Percentiles rank a stretch among this genome's conserved stretches.
phyloP scores from a whole-genome alignment of 2,329 filamentous ascomycete species.

The Aspergillus sp. region DNA sequence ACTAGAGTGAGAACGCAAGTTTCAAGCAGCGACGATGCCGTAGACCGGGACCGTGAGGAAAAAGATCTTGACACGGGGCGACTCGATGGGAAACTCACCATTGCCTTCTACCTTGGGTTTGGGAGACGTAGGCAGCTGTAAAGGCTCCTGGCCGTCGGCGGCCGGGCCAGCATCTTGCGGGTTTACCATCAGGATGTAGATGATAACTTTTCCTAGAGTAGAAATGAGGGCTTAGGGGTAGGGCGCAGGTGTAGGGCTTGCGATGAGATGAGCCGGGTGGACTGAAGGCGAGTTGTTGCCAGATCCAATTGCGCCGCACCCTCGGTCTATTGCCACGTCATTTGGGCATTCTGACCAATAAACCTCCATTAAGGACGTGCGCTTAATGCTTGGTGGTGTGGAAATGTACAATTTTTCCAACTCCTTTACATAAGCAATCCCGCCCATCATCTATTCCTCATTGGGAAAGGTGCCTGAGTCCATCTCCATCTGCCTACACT shows the following conservation, averaged over 20 bases:
- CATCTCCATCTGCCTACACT: too few relatives aligned
- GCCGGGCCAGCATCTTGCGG: conserved; percentile 25
- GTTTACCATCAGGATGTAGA: conserved; percentile 31
- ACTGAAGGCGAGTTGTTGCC: conserved; percentile 18
- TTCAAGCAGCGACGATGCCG: too few relatives aligned
- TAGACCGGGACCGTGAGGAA: background rate
- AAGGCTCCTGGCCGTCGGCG: conserved; percentile 26
- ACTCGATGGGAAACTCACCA: conserved; percentile 27
- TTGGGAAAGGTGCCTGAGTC: too few relatives aligned
- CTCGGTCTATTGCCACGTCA: background rate
- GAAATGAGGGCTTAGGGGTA: conserved; percentile 50
- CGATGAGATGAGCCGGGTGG: conserved; percentile 17
- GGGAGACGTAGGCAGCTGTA: conserved; percentile 29
- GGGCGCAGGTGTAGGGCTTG: conserved; percentile 46
- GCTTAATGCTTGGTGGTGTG: too few relatives aligned
- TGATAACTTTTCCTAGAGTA: conserved; percentile 43
- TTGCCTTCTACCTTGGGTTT: conserved; percentile 25
- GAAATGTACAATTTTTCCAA: too few relatives aligned
- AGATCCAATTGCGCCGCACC: background rate
- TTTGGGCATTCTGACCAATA: too few relatives aligned
- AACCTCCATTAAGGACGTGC: too few relatives aligned
- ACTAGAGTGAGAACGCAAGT: too few relatives aligned
- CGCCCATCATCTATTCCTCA: too few relatives aligned
- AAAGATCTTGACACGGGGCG: background rate
- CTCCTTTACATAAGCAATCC: too few relatives aligned